Conservation (phyloP, 106 monocot species). For the Triglochin maritima region DNA sequence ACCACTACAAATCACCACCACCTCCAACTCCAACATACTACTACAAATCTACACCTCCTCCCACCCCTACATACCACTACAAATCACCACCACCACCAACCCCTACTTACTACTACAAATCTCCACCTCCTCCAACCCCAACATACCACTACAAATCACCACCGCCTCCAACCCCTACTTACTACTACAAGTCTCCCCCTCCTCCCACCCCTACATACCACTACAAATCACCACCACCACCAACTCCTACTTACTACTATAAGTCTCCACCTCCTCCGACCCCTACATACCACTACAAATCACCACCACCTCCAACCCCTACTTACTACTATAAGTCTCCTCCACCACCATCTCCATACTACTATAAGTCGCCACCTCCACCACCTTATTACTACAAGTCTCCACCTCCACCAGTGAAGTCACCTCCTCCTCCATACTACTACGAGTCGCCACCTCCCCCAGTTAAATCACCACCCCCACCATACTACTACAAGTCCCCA, state of each 20-base stretch:
- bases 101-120: slow-evolving; percentile 1
- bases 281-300: slow-evolving; percentile 3
- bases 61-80: slow-evolving; percentile 1
- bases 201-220: slow-evolving; percentile 4
- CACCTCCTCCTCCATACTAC: slow-evolving; percentile 5
- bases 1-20: slow-evolving; percentile 4
- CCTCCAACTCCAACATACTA: neutral
- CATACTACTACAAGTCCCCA: slow-evolving; percentile 9
- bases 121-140: slow-evolving; percentile 1
- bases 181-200: slow-evolving; percentile 10
- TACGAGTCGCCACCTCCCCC: slow-evolving; percentile 13
- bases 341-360: neutral
- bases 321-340: slow-evolving; percentile 1
- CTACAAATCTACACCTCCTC: slow-evolving; percentile 6
- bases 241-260: slow-evolving; percentile 8
- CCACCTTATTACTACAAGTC: slow-evolving; percentile 18
- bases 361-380: neutral
- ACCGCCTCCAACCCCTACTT: slow-evolving; percentile 7
- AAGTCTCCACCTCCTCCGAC: slow-evolving; percentile 7
- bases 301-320: neutral
- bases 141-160: slow-evolving; percentile 2
- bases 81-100: neutral
- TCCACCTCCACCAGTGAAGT: slow-evolving; percentile 4
- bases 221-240: slow-evolving; percentile 12
- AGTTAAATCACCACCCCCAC: slow-evolving; percentile 3